Evolutionary conservation across 2,329 filamentous ascomycete species (phyloP).

Genomic region (Xylaria digitata): DNA sequence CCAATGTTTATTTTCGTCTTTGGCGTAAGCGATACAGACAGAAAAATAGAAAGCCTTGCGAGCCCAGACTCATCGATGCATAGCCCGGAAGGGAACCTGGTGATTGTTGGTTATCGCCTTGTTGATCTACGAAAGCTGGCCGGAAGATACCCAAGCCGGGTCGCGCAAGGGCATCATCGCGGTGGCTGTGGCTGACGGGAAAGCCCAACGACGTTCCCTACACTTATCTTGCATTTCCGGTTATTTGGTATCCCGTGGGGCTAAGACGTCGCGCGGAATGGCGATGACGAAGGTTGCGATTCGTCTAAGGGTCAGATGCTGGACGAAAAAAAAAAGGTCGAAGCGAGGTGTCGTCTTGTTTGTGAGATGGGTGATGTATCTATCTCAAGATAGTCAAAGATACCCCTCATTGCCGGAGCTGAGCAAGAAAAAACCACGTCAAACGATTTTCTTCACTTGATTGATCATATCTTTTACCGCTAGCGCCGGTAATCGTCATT

Average conservation of each 20-base stretch:
- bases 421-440: slow-evolving; percentile 2
- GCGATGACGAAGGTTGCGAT: slow-evolving; percentile 4
- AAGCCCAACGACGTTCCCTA: slow-evolving; percentile 6
- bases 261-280: slow-evolving; percentile 6
- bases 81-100: slow-evolving; percentile 1
- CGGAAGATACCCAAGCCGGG: slow-evolving; percentile 32
- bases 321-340: background rate
- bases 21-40: background rate
- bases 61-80: slow-evolving; percentile 20
- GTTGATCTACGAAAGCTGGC: slow-evolving; percentile 22
- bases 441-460: slow-evolving; percentile 6
- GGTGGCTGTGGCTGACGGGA: slow-evolving; percentile 29
- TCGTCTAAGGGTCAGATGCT: slow-evolving; percentile 1
- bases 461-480: background rate
- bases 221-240: slow-evolving; percentile 26
- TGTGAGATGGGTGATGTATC: background rate
- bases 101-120: slow-evolving; percentile 16
- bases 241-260: slow-evolving; percentile 30
- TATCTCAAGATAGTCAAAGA: background rate
- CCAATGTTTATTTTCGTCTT: slow-evolving; percentile 4
- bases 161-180: slow-evolving; percentile 11
- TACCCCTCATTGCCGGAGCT: background rate
- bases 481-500: background rate
- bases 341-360: background rate
- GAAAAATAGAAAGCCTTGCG: slow-evolving; percentile 7